Base-by-base conservation (phyloP, 192 early-diverging fungal genomes). In the Kickxella alabastrina region DNA sequence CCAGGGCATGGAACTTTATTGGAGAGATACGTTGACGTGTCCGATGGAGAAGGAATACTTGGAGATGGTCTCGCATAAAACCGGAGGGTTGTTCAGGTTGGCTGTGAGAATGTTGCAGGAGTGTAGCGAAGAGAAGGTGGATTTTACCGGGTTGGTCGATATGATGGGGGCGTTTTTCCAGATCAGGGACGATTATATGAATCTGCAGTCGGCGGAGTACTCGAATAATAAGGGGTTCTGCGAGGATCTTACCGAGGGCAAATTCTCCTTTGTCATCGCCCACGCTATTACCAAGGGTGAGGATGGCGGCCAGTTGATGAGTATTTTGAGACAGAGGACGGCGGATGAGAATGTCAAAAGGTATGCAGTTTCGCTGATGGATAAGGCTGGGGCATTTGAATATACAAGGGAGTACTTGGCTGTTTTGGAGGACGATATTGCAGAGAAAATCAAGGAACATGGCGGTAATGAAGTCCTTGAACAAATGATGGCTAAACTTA, bases 181-280 rank as follows among this genome's bases (percentile, higher is more conserved):
- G 74, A 86, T 99, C 52, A 82, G 95, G 31, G 97, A 99, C 70
- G 97, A 99, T 53, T 98, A 92, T 45, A 82, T 97, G 64, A 99
- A 99, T 58, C 70, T 99, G 9, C 83, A 86, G 54, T 93, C 94
- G 9, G 77, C 76, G 17, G 79, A 82, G 82, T 99, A 95, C 58
- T 78, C 85, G 6, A 85, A 90, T 43, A 92, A 90, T 66, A 99
- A 99, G 69, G 97, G 97, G 21, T 99, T 89, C 64, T 95, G 94
- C 57, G 97, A 99, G 75, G 97, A 99, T 60, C 68, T 99, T 37
- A 95, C 93, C 0, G 97, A 99, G 78, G 97, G 97, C 63, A 99
- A 99, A 78, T 99, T 96, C 65, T 95, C 92, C 10, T 99, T 89
- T 68, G 90, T 91, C 13, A 83, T 98, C 52, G 88, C 93, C 24